Conservation (phyloP, 352 stramenopile species). For the Ophiocytium majus region DNA sequence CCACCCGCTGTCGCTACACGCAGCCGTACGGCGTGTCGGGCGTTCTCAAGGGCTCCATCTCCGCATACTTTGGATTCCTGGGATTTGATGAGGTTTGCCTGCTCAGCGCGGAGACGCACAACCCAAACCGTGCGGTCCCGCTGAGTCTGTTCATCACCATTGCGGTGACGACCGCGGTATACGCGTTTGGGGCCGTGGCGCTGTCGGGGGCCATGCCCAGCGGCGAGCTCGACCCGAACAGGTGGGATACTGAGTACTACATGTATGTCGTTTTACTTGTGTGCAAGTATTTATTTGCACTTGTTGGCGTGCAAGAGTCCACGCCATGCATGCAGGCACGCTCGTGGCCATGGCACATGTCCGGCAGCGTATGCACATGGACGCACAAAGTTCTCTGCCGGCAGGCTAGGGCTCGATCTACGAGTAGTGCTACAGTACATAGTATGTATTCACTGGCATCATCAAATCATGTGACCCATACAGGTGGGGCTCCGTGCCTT, state of each 20-base stretch:
- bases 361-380: too few species aligned
- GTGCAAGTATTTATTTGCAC: slow-evolving; percentile 32
- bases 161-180: slow-evolving; percentile 54
- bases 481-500: too few species aligned
- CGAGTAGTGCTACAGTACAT: too few species aligned
- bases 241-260: slow-evolving; percentile 62
- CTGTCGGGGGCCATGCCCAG: slow-evolving; percentile 87
- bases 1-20: too few species aligned
- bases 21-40: slow-evolving; percentile 64
- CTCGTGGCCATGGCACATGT: too few species aligned
- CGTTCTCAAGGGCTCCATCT: slow-evolving; percentile 79
- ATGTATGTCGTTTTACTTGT: slow-evolving; percentile 28
- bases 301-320: too few species aligned
- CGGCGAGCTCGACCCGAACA: slow-evolving; percentile 66
- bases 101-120: slow-evolving; percentile 66
- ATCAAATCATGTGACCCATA: too few species aligned
- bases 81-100: slow-evolving; percentile 91
- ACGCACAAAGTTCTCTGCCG: too few species aligned
- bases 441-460: too few species aligned
- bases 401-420: too few species aligned
- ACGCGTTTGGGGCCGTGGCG: slow-evolving; percentile 78
- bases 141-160: slow-evolving; percentile 53
- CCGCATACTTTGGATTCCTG: slow-evolving; percentile 92
- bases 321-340: too few species aligned
- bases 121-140: slow-evolving; percentile 62